These are phyloP conservation scores for Lichenothelia convexa DNA, from an alignment of 495 filamentous ascomycete genomes.

Conservation along the genomic window DNA sequence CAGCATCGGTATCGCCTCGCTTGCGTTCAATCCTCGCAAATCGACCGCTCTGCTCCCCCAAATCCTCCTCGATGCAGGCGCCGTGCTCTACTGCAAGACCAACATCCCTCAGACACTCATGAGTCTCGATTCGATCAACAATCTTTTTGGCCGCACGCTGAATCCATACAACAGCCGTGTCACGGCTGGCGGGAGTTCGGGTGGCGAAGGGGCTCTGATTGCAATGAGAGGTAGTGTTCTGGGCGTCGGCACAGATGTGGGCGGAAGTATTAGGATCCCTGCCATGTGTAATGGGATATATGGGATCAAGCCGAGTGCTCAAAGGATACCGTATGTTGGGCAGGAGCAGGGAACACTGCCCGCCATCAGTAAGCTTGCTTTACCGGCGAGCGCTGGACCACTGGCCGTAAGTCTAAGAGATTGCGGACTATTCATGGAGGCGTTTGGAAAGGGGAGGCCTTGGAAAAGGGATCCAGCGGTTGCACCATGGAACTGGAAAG, in stretches of 20 bases:
- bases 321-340: slow-evolving; percentile 35
- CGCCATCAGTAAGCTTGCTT: slow-evolving; percentile 10
- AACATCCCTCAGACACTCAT: slow-evolving; percentile 27
- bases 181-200: slow-evolving; percentile 39
- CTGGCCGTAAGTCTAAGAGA: slow-evolving; percentile 18
- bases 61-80: slow-evolving; percentile 18
- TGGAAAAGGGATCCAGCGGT: slow-evolving; percentile 20
- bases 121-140: slow-evolving; percentile 24
- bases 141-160: slow-evolving; percentile 23
- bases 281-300: slow-evolving; percentile 44
- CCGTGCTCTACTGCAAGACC: slow-evolving; percentile 28
- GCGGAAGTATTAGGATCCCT: slow-evolving; percentile 50
- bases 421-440: slow-evolving; percentile 20
- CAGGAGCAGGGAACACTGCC: slow-evolving; percentile 24
- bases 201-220: slow-evolving; percentile 32
- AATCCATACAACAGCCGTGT: slow-evolving; percentile 21
- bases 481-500: slow-evolving; percentile 14
- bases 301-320: slow-evolving; percentile 35
- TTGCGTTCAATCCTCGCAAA: slow-evolving; percentile 16
- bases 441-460: slow-evolving; percentile 13
- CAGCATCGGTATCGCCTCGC: slow-evolving; percentile 16
- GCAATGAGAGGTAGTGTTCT: slow-evolving; percentile 20
- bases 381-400: slow-evolving; percentile 22
- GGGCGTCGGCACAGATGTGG: slow-evolving; percentile 45
- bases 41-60: slow-evolving; percentile 16